These are phyloP conservation scores for Athelia sp. DNA, from an alignment of 1,284 basidiomycete genomes.

Conservation along the genomic window DNA sequence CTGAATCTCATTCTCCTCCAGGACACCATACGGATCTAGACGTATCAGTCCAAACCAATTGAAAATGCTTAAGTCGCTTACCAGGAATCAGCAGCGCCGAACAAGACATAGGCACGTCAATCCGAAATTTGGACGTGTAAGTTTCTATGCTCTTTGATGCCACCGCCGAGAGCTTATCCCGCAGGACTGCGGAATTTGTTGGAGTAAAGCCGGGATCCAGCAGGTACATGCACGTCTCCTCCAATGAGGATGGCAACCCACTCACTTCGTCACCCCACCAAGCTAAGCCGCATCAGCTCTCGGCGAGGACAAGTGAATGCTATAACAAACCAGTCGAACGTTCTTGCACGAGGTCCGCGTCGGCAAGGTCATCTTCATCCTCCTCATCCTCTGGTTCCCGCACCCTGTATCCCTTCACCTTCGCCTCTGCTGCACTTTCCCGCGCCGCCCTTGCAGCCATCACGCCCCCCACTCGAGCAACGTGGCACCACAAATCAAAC, in stretches of 20 bases:
- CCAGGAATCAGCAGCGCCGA: conserved; percentile 47
- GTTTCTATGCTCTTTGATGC: conserved; percentile 29
- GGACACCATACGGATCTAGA: conserved; percentile 36
- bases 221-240: conserved; percentile 44
- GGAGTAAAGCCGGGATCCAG: conserved; percentile 45
- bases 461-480: neutral
- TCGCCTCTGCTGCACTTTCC: neutral
- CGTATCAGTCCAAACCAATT: conserved; percentile 1
- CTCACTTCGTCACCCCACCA: conserved; percentile 50
- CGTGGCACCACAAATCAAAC: neutral
- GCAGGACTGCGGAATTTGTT: conserved; percentile 31
- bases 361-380: neutral
- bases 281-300: no score
- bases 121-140: conserved; percentile 31
- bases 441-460: neutral
- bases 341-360: no score
- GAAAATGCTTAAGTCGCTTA: conserved; percentile 14
- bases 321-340: neutral
- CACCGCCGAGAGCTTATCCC: conserved; percentile 38
- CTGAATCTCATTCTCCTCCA: conserved; percentile 41
- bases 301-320: no score
- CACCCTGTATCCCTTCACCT: neutral
- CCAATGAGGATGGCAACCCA: conserved; percentile 44
- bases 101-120: conserved; percentile 42
- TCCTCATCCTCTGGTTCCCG: neutral